Evolutionary conservation across 106 monocot species (phyloP).

Genomic region (Hemerocallis citrina): DNA sequence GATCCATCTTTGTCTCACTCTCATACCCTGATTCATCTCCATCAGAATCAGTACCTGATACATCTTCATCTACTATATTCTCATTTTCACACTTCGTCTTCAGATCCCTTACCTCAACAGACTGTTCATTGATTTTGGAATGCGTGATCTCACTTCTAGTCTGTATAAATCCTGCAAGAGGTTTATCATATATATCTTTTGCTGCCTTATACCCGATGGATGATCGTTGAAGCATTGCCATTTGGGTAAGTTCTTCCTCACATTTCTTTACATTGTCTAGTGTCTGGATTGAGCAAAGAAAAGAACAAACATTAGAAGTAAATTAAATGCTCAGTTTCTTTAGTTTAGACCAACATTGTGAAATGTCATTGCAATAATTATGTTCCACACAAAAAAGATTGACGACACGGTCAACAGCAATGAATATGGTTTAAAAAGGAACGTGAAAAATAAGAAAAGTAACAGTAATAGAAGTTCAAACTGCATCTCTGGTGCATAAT

Average conservation of each 20-base stretch:
- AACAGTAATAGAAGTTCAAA: not conserved
- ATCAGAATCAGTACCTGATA: constrained; percentile 28
- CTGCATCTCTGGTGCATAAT: not conserved
- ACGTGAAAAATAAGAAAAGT: not conserved
- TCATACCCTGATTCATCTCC: constrained; percentile 16
- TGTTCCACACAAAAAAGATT: not conserved
- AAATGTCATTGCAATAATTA: not conserved
- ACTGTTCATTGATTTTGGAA: not conserved
- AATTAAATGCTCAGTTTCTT: not conserved
- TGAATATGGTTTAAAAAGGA: not conserved
- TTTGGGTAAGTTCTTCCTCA: constrained; percentile 66
- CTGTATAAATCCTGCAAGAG: constrained; percentile 44
- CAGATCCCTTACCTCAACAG: not conserved
- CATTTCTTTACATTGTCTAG: constrained; percentile 79
- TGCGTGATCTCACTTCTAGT: constrained; percentile 21
- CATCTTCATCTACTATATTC: constrained; percentile 20
- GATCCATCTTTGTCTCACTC: constrained; percentile 20
- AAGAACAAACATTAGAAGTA: not conserved
- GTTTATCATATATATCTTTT: constrained; percentile 57
- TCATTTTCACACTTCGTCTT: constrained; percentile 7
- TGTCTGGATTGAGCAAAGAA: constrained; percentile 27
- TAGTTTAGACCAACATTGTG: not conserved
- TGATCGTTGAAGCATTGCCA: constrained; percentile 59
- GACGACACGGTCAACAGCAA: not conserved
- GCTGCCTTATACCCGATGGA: constrained; percentile 46